Evolutionary conservation across 2,329 filamentous ascomycete genomes (phyloP).

Genomic region (Simplicillium sp.): DNA sequence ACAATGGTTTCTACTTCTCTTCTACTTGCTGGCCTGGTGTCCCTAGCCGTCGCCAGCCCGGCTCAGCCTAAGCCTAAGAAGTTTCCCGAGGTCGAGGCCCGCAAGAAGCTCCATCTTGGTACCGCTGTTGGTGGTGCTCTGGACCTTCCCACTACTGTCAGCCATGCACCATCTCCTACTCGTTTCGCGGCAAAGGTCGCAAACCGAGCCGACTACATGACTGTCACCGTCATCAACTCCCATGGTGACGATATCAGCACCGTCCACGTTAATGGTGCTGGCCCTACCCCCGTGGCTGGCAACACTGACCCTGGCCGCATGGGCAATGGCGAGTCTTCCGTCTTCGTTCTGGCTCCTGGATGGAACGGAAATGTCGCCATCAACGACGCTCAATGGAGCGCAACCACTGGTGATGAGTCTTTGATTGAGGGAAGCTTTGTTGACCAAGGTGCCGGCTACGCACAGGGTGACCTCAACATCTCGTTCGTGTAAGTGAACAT

Average conservation of each 20-base stretch:
- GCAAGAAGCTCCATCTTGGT: background rate
- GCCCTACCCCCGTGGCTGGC: background rate
- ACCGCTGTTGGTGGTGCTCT: conserved; percentile 2
- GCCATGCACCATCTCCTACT: background rate
- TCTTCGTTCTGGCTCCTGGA: conserved; percentile 2
- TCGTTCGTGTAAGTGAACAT: background rate
- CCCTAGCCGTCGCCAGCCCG: too few species aligned
- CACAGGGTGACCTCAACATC: background rate
- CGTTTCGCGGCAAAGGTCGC: background rate
- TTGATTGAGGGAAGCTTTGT: conserved; percentile 1
- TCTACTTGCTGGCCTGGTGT: too few species aligned
- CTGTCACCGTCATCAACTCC: background rate
- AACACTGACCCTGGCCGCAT: conserved; percentile 1
- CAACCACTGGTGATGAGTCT: conserved; percentile 13
- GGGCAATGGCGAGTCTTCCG: background rate
- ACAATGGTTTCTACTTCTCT: too few species aligned
- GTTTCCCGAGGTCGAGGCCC: conserved; percentile 1
- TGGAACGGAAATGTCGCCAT: conserved; percentile 7
- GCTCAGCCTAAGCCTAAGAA: background rate
- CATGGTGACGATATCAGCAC: conserved; percentile 1
- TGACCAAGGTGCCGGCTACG: background rate
- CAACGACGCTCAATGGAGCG: conserved; percentile 2
- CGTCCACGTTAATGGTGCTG: background rate
- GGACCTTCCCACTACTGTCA: background rate
- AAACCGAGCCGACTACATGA: background rate